Base-by-base conservation (phyloP, 139 green algal species). In the Coelastrella sp. region DNA sequence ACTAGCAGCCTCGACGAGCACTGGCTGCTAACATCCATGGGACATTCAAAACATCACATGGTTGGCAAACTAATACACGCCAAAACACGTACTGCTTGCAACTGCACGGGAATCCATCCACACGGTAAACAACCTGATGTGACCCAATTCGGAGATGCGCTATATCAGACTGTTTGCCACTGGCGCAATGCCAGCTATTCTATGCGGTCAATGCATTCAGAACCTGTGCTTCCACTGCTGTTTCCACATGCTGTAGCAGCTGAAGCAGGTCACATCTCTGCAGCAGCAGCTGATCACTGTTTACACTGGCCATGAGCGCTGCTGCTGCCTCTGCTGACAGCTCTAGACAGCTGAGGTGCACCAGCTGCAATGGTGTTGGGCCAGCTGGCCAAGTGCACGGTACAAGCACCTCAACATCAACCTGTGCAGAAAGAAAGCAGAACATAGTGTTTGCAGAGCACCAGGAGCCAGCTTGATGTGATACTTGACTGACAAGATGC, bases 341-440 rank as follows among this genome's bases (percentile, higher is more conserved):
- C 83, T 88, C 58, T 16, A 7, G 54, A 47, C 68, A 57, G 7
- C 14, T 32, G 17, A 88, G 66, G 4, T 80, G 4, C 68, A 80
- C 83, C 17, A 88, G 19, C 54, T 80, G 83, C 66, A 88, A 68
- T 4, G 3, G 16, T 22, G 57, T 54, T 11, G 58, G 61, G 11
- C 54, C 64, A 19, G 58, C 47, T 16, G 83, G 83, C 83, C 83
- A 88, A 23, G 23, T 58, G 14, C 77, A 57, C 0, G 83, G 83
- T 17, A 88, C 83, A 57, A 88, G 68, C 83, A 88, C 83, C 68
- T 88, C 83, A 22, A 88, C 83, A 32, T 88, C 83, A 10, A 66
- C 83, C 83, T 88, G 56, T 16, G 65, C 11, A 71, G 10, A 71
- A 71, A 0, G 2, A 13, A 71, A 10, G 10, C 61, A 71, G 61